Base-by-base conservation (phyloP, 805 yeast species). In the Metschnikowia kunwiensis region DNA sequence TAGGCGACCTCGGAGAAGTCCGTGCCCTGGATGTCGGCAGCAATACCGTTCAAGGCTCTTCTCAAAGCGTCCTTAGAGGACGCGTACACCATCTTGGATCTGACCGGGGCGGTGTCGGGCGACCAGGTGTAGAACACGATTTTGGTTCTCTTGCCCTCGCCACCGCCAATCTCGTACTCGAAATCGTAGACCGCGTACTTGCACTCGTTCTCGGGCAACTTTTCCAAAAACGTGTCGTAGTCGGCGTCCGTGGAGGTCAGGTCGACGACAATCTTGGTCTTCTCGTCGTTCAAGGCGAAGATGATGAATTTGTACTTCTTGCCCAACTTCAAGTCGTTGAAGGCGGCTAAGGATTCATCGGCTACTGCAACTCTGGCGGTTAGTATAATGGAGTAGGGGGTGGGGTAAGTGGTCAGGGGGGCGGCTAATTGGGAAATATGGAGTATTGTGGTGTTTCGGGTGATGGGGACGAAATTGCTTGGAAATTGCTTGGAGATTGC, bases 21-120 rank as follows among this genome's bases (percentile, higher is more conserved):
- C 42, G 98, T 93, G 61, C 97, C 98, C 74, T 93, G 98, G 58
- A 93, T 75, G 60, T 93, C 98, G 52, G 95, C 66, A 40, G 96
- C 73, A 51, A 93, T 80, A 67, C 98, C 98, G 64, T 86, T 91
- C 60, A 93, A 75, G 39, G 98, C 91, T 71, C 96, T 87, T 77
- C 97, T 91, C 60, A 93, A 78, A 32, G 97, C 96, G 57, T 89
- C 97, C 71, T 88, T 88, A 43, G 97, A 89, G n/a, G 96, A 80
- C 31, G 98, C 97, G 73, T 89, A 91, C 46, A 91, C 85, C 98
- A 93, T 93, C 84, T 93, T 93, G 54, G 88, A 65, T 74, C 94
- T 84, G 57, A 93, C 81, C 45, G 93, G 87, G 37, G 97, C 96
- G 45, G 95, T 86, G 63, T 93, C 98, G 57, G 98, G 98, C 46